Evolutionary conservation across 352 stramenopile genomes (phyloP), one percentile per base, ranked within the genome.

Genomic region (Phytophthora hybrid): DNA sequence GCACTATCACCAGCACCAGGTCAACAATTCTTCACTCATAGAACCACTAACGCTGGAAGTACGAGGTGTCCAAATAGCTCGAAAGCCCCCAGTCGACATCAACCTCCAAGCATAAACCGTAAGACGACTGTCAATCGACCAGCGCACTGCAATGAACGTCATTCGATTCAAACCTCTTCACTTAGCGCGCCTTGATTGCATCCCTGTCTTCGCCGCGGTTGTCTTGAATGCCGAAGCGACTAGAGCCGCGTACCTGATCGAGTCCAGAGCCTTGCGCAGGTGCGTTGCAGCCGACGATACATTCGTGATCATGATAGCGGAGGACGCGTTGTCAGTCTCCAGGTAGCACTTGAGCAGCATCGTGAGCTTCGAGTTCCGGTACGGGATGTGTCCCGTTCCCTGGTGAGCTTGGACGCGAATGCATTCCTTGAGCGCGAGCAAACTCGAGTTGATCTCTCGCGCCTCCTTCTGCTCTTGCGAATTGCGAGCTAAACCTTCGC

Each of bases 371-470:
- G 78, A 81, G 49, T 86, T 84, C 39, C 80, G 64, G 60, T 73
- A 85, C 14, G 78, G 79, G 4, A 73, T 77, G 57, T 75, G 70
- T 13, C 58, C 63, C 10, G 32, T 52, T 31, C 71, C 67, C 18
- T 56, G 53, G 8, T 19, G 44, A 21, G 59, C 26, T 34, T 84
- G 80, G 5, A 66, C 71, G 44, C 80, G 78, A 37, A 85, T 81
- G 29, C 81, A 88, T 47, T 86, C 81, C 26, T 88, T 88, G n/a
- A 88, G 71, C 6, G 81, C 78, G 1, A 88, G 65, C 8, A 88
- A 62, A 65, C 81, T 88, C 64, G 69, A 66, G 39, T 88, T 88
- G 55, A 85, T 85, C 65, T 83, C 76, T 26, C 59, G 66, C 1
- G 76, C 76, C 55, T 81, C 76, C 18, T 74, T 71, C 44, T 54